Percentiles rank a stretch among this genome's conserved stretches.
These are phyloP conservation scores for Macrocybe gigantea DNA, from an alignment of 768 basidiomycete species.

Conservation along the genomic window DNA sequence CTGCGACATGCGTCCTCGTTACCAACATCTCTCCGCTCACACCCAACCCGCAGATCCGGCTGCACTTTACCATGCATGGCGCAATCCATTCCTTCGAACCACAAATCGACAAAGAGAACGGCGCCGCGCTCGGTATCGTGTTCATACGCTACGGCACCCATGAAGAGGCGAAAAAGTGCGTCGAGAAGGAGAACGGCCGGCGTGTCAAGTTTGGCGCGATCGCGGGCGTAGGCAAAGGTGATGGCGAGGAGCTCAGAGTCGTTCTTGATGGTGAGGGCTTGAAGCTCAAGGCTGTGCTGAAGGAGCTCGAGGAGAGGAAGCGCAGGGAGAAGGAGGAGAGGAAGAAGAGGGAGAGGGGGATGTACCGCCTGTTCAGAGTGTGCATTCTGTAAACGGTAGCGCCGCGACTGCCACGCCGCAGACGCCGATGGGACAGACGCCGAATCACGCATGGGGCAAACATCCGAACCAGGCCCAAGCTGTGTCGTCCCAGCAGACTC, in stretches of 20 bases:
- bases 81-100: slow-evolving; percentile 61
- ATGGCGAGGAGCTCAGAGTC: slow-evolving; percentile 61
- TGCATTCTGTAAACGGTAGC: neutral
- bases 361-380: neutral
- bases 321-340: slow-evolving; percentile 42
- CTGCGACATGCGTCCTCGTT: slow-evolving; percentile 69
- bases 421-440: slow-evolving; percentile 4
- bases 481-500: neutral
- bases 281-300: slow-evolving; percentile 57
- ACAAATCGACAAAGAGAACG: slow-evolving; percentile 76
- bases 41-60: slow-evolving; percentile 56
- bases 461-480: neutral
- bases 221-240: slow-evolving; percentile 23
- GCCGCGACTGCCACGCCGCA: slow-evolving; percentile 1
- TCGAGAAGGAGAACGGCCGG: slow-evolving; percentile 62
- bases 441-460: neutral
- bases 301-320: slow-evolving; percentile 56
- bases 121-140: slow-evolving; percentile 77
- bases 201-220: slow-evolving; percentile 37
- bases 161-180: slow-evolving; percentile 64
- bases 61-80: slow-evolving; percentile 62
- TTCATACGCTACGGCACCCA: slow-evolving; percentile 61
- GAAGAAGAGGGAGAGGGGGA: slow-evolving; percentile 22
- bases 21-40: slow-evolving; percentile 68
- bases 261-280: slow-evolving; percentile 76